Evolutionary conservation across 805 yeast species (phyloP).

Genomic region (Teunomyces panamensis): DNA sequence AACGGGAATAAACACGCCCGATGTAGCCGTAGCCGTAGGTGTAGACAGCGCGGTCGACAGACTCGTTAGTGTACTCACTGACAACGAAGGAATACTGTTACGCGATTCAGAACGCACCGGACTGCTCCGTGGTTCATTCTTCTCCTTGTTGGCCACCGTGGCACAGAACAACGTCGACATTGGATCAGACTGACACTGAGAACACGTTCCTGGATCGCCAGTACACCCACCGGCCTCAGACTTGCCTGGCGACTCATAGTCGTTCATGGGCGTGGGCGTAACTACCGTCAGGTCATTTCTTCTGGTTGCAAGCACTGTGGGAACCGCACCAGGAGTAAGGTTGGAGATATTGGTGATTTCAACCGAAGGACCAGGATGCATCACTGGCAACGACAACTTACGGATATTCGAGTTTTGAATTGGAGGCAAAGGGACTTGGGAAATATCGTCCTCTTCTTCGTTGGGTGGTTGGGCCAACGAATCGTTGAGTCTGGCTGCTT

Average conservation of each 20-base stretch:
- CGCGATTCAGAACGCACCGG: conserved; percentile 7
- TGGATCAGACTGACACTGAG: conserved; percentile 81
- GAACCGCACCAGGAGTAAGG: conserved; percentile 37
- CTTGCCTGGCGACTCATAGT: conserved; percentile 7
- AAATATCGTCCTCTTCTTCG: conserved; percentile 12
- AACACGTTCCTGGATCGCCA: conserved; percentile 85
- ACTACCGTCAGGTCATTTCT: conserved; percentile 5
- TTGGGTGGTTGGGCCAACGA: conserved; percentile 16
- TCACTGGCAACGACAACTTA: conserved; percentile 48
- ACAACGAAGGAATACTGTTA: conserved; percentile 15
- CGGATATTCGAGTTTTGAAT: conserved; percentile 28
- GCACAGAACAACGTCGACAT: conserved; percentile 87
- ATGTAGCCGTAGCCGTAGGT: conserved; percentile 12
- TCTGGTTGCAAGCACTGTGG: conserved; percentile 26
- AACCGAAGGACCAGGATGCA: conserved; percentile 63
- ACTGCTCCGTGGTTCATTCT: conserved; percentile 5
- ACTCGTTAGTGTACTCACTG: conserved; percentile 8
- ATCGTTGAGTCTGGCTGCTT: conserved; percentile 39
- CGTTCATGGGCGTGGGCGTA: background rate
- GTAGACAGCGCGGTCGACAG: conserved; percentile 6
- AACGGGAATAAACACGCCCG: conserved; percentile 72
- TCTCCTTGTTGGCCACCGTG: conserved; percentile 62
- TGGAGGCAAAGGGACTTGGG: conserved; percentile 40
- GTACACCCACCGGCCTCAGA: conserved; percentile 53
- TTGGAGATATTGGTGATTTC: conserved; percentile 47